phyloP scores from a whole-genome alignment of 2,329 filamentous ascomycete genomes.

The Aspergillus sp. region DNA sequence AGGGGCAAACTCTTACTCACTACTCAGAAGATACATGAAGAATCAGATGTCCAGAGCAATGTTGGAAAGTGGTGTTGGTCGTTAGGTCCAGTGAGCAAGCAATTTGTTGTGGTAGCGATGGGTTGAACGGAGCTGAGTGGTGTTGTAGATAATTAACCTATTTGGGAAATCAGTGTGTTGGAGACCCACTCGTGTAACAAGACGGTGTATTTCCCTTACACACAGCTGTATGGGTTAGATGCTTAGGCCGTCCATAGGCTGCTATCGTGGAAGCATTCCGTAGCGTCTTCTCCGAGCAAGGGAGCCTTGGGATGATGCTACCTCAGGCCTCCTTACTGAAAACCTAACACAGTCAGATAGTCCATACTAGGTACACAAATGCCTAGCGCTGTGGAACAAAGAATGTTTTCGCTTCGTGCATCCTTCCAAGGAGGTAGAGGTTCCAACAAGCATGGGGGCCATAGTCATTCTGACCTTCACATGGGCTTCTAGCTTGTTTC shows the following conservation, averaged over 20 bases:
- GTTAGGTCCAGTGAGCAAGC: not conserved
- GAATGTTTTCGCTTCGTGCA: not conserved
- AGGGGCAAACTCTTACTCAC: not conserved
- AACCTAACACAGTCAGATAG: not conserved
- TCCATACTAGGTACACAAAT: not conserved
- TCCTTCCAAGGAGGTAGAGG: not conserved
- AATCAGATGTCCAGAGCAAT: too few relatives aligned
- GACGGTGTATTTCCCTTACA: not conserved
- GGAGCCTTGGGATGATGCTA: not conserved
- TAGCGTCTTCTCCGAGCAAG: not conserved
- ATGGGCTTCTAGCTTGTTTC: constrained; percentile 14
- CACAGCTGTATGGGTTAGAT: not conserved
- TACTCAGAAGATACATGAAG: too few relatives aligned
- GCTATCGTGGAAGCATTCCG: not conserved
- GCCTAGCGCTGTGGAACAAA: constrained; percentile 7
- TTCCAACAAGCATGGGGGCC: not conserved
- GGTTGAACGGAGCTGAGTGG: not conserved
- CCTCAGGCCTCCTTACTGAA: not conserved
- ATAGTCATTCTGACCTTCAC: not conserved
- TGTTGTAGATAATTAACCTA: not conserved
- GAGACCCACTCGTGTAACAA: not conserved
- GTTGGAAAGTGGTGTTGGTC: not conserved
- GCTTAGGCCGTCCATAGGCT: too few relatives aligned
- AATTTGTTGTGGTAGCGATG: not conserved
- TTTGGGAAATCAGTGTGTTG: too few relatives aligned